phyloP scores from a whole-genome alignment of 2,329 filamentous ascomycete genomes.

The Orbilia javanica region DNA sequence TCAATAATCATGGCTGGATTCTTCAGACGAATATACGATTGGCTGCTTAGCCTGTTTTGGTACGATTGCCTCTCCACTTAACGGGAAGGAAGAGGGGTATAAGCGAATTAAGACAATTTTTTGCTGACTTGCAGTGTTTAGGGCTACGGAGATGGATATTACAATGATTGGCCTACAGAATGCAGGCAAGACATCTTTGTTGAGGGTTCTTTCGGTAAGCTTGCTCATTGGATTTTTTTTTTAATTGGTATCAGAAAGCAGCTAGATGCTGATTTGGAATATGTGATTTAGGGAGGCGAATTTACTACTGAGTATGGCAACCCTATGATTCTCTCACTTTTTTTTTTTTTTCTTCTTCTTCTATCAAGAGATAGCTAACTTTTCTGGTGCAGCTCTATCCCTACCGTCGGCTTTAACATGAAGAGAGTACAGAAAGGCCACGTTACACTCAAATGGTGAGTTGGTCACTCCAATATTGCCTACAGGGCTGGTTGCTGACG shows the following conservation, averaged over 20 bases:
- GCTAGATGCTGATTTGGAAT: constrained; percentile 64
- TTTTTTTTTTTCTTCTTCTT: constrained; percentile 23
- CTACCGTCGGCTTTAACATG: constrained; percentile 99
- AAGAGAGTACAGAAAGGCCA: constrained; percentile 97
- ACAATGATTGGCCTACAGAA: constrained; percentile 99
- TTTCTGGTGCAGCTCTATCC: constrained; percentile 80
- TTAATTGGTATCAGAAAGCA: constrained; percentile 44
- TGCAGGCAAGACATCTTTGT: constrained; percentile 94
- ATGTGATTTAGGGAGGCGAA: constrained; percentile 81
- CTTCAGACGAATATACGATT: constrained; percentile 96
- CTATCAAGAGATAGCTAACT: constrained; percentile 22
- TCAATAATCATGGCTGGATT: constrained; percentile 81
- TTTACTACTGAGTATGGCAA: constrained; percentile 95
- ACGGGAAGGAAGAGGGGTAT: constrained; percentile 13
- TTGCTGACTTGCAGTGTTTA: constrained; percentile 65
- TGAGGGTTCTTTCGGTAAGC: constrained; percentile 93
- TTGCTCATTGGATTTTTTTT: constrained; percentile 58
- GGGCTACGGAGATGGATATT: constrained; percentile 99
- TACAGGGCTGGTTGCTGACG: constrained; percentile 10
- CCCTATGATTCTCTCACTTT: neutral
- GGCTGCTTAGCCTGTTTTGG: constrained; percentile 98
- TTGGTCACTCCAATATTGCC: constrained; percentile 50
- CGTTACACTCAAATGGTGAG: constrained; percentile 93
- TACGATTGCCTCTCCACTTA: constrained; percentile 68
- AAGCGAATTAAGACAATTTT: constrained; percentile 53